These are phyloP conservation scores for Cornus controversa DNA, from an alignment of 148 eudicot species.

Conservation along the genomic window DNA sequence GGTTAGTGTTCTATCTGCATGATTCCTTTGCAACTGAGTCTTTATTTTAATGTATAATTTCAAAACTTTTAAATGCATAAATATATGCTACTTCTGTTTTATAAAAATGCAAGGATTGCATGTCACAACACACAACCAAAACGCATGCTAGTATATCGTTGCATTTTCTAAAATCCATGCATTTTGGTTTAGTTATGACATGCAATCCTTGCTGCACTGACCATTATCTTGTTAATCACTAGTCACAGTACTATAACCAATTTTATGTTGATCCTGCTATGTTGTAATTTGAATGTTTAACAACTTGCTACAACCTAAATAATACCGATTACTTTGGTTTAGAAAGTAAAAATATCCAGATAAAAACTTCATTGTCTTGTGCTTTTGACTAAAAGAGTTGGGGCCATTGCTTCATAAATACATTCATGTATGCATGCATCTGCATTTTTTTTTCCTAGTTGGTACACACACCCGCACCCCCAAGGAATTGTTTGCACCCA, in stretches of 20 bases:
- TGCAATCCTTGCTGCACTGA: neutral
- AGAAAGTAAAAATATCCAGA: neutral
- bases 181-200: neutral
- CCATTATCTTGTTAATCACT: neutral
- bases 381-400: neutral
- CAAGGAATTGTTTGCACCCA: no score
- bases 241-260: neutral
- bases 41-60: neutral
- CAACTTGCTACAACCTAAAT: neutral
- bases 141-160: no score
- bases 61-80: no score
- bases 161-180: neutral
- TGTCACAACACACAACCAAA: neutral
- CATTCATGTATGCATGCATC: neutral
- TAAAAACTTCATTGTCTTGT: neutral
- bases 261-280: neutral
- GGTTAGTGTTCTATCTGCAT: constrained; percentile 62
- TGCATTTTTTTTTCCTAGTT: no score
- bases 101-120: no score
- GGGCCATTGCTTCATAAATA: neutral
- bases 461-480: no score
- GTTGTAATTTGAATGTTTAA: neutral
- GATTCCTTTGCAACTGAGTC: constrained; percentile 4
- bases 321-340: neutral
- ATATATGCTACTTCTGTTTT: no score